Percentiles rank a stretch among this genome's conserved stretches.
Conservation (phyloP, 345 rosid genomes). For the Schrenkiella parvula region DNA sequence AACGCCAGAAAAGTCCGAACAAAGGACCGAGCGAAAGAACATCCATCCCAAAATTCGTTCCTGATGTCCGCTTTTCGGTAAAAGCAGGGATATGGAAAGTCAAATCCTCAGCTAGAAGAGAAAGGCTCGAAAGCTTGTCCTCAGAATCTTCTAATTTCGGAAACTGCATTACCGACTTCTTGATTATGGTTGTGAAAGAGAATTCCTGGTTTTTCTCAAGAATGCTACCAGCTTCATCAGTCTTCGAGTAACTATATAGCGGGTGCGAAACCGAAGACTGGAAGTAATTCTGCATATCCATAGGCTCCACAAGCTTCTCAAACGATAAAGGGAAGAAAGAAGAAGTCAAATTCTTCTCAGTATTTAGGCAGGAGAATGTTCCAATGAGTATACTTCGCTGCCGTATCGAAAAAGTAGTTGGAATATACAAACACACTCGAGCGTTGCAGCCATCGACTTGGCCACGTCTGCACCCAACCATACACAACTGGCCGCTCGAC, state of each 20-base stretch:
- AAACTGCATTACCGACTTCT: conserved; percentile 67
- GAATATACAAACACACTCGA: conserved; percentile 70
- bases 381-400: conserved; percentile 72
- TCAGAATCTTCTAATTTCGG: conserved; percentile 70
- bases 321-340: conserved; percentile 61
- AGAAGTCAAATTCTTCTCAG: conserved; percentile 13
- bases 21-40: conserved; percentile 63
- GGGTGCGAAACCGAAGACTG: conserved; percentile 37
- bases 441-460: conserved; percentile 41
- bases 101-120: conserved; percentile 75
- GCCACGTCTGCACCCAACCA: conserved; percentile 68
- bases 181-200: conserved; percentile 60
- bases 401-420: conserved; percentile 63
- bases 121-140: conserved; percentile 46
- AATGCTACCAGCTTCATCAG: conserved; percentile 50
- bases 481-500: conserved; percentile 78
- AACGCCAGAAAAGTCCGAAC: conserved; percentile 64
- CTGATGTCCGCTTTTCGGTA: conserved; percentile 35
- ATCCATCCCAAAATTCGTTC: conserved; percentile 47
- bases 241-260: conserved; percentile 63
- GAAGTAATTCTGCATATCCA: conserved; percentile 70
- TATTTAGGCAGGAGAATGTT: conserved; percentile 47
- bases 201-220: conserved; percentile 60
- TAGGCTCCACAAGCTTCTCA: conserved; percentile 62
- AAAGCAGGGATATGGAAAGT: conserved; percentile 55